phyloP scores from a whole-genome alignment of 2,329 filamentous ascomycete species.

The Monilinia laxa region DNA sequence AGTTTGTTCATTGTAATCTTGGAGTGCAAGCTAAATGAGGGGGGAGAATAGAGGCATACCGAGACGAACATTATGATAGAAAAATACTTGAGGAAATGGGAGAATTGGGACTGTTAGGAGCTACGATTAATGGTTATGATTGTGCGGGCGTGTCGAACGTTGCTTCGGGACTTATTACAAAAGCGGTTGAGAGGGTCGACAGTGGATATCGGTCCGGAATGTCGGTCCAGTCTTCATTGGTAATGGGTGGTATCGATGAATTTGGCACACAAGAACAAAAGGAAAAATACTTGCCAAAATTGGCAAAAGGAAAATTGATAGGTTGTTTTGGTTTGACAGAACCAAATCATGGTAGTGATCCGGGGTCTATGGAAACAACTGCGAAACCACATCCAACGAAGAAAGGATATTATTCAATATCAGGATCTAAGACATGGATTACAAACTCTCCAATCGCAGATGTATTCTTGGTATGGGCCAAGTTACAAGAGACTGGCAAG shows the following conservation, averaged over 20 bases:
- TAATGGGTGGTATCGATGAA: constrained; percentile 88
- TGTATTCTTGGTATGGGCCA: constrained; percentile 87
- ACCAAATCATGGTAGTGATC: constrained; percentile 90
- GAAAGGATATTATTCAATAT: constrained; percentile 76
- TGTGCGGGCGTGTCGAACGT: constrained; percentile 87
- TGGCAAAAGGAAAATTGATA: constrained; percentile 79
- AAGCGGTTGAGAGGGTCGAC: constrained; percentile 87
- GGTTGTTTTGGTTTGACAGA: constrained; percentile 90
- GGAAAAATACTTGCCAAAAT: constrained; percentile 73
- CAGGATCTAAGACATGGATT: constrained; percentile 90
- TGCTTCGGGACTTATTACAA: constrained; percentile 84
- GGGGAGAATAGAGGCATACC: constrained; percentile 66
- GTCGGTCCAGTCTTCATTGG: constrained; percentile 90
- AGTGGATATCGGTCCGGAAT: constrained; percentile 90
- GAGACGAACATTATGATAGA: constrained; percentile 82
- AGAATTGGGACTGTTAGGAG: constrained; percentile 81
- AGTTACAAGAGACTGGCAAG: constrained; percentile 85
- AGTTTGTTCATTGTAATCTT: constrained; percentile 37
- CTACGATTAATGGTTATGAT: constrained; percentile 82
- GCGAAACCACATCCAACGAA: constrained; percentile 84
- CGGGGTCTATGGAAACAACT: constrained; percentile 83
- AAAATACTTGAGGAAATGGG: constrained; percentile 91
- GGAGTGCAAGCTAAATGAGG: constrained; percentile 19
- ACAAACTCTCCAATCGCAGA: constrained; percentile 91
- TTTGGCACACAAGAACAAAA: constrained; percentile 87